Percentiles rank a stretch among this genome's conserved stretches.
phyloP scores from a whole-genome alignment of 495 filamentous ascomycete species.

The Extremus antarcticus region DNA sequence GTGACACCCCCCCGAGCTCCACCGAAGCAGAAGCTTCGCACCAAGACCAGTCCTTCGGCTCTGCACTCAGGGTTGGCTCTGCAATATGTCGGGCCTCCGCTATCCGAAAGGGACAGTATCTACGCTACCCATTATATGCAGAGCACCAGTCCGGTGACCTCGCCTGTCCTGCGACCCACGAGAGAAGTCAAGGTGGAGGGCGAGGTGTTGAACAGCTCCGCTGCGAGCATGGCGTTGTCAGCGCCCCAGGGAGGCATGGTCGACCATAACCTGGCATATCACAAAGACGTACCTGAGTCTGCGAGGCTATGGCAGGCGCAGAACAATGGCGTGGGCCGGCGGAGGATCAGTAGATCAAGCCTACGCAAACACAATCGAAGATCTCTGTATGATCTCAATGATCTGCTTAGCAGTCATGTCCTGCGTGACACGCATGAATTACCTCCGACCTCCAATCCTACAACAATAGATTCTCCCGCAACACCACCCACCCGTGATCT shows the following conservation, averaged over 20 bases:
- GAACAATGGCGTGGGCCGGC: not conserved
- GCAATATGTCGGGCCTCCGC: conserved; percentile 33
- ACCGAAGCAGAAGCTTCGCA: not conserved
- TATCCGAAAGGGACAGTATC: conserved; percentile 54
- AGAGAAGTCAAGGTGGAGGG: conserved; percentile 8
- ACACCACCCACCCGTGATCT: not conserved
- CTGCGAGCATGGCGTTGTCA: conserved; percentile 8
- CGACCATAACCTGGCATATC: not conserved
- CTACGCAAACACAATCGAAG: conserved; percentile 15
- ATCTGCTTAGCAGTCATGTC: conserved; percentile 1
- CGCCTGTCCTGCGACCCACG: conserved; percentile 22
- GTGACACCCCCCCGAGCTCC: not conserved
- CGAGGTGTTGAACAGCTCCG: not conserved
- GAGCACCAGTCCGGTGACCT: conserved; percentile 41
- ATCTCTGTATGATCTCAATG: conserved; percentile 15
- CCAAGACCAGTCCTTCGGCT: not conserved
- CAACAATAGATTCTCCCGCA: not conserved
- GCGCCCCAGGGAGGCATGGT: not conserved
- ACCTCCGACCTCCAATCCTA: not conserved
- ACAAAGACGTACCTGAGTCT: not conserved
- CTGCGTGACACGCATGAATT: not conserved
- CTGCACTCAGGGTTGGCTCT: not conserved
- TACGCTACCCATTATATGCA: conserved; percentile 51
- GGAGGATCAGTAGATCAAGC: conserved; percentile 10
- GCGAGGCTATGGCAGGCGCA: not conserved